These are phyloP conservation scores for Colletotrichum navitas DNA, from an alignment of 2,329 filamentous ascomycete genomes.

Conservation along the genomic window DNA sequence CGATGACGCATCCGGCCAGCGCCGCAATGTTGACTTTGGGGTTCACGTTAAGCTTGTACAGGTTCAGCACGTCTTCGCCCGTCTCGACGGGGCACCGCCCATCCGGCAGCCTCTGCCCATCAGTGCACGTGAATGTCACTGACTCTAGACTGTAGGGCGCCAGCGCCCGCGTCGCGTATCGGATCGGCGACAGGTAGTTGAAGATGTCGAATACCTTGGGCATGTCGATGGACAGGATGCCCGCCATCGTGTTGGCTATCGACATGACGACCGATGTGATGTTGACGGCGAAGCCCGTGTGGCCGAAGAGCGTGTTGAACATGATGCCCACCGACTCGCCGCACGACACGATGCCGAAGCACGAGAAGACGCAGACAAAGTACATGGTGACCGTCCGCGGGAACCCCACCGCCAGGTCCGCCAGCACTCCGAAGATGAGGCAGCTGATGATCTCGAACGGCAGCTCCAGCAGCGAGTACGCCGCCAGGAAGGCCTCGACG, in stretches of 20 bases:
- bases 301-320: conserved; percentile 81
- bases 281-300: conserved; percentile 83
- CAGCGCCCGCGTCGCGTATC: conserved; percentile 76
- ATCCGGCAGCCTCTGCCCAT: conserved; percentile 68
- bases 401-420: conserved; percentile 74
- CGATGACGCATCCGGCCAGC: conserved; percentile 72
- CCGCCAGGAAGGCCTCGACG: conserved; percentile 77
- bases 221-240: conserved; percentile 78
- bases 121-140: conserved; percentile 73
- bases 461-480: conserved; percentile 77
- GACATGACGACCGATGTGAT: conserved; percentile 77
- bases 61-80: conserved; percentile 73
- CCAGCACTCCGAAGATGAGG: conserved; percentile 74
- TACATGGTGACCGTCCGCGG: conserved; percentile 73
- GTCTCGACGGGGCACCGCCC: conserved; percentile 75
- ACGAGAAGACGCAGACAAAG: conserved; percentile 76
- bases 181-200: conserved; percentile 79
- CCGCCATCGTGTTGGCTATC: conserved; percentile 78
- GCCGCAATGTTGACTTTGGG: conserved; percentile 72
- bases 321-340: conserved; percentile 83
- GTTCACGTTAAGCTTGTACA: conserved; percentile 76
- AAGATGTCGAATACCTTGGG: conserved; percentile 74
- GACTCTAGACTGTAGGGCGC: conserved; percentile 73
- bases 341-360: conserved; percentile 79
- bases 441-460: conserved; percentile 78